phyloP scores from a whole-genome alignment of 768 basidiomycete genomes.

The Russula dissimulans region DNA sequence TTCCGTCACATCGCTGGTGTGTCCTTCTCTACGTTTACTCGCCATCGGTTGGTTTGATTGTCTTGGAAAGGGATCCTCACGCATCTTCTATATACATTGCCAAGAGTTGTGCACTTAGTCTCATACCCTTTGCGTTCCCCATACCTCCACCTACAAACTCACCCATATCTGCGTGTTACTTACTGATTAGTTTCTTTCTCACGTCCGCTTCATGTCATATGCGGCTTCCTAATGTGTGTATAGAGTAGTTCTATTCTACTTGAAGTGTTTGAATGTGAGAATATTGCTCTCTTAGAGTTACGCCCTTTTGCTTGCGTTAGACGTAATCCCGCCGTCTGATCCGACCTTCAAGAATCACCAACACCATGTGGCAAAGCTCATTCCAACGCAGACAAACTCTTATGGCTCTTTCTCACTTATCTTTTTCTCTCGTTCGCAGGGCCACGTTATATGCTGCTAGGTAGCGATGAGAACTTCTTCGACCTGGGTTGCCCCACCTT shows the following conservation, averaged over 20 bases:
- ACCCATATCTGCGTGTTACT: conserved; percentile 21
- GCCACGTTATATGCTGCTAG: conserved; percentile 12
- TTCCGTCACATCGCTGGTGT: neutral
- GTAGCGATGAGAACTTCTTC: neutral
- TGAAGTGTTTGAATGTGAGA: neutral
- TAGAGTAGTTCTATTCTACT: neutral
- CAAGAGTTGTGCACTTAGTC: neutral
- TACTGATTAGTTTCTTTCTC: conserved; percentile 12
- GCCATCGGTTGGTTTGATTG: neutral
- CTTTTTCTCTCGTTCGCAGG: neutral
- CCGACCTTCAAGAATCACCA: neutral
- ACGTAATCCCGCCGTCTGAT: neutral
- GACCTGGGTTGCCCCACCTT: neutral
- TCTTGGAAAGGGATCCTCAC: conserved; percentile 1
- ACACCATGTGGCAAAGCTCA: conserved; percentile 11
- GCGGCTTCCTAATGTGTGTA: conserved; percentile 4
- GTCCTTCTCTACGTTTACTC: neutral
- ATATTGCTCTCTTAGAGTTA: too few species aligned
- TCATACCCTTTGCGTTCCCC: conserved; percentile 32
- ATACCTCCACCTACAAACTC: conserved; percentile 30
- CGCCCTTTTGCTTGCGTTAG: too few species aligned
- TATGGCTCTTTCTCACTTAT: neutral
- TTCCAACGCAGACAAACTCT: conserved; percentile 1
- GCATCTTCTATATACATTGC: neutral
- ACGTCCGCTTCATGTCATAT: neutral